Base-by-base conservation (phyloP, 2,329 filamentous ascomycete genomes). In the Cladosporium phlei region DNA sequence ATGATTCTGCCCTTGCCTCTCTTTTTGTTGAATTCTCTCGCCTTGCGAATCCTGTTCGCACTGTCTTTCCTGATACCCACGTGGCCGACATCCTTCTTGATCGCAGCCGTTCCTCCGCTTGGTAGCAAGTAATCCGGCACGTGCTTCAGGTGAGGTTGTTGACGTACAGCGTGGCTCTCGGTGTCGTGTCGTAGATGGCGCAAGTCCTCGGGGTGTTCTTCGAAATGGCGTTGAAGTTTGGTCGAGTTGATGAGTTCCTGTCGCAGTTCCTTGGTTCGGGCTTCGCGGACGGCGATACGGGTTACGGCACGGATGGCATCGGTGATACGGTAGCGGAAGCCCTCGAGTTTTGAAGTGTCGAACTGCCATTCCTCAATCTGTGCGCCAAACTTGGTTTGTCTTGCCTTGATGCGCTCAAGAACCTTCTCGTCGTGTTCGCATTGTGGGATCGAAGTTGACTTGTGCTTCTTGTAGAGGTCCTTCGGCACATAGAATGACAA, bases 41-140 rank as follows among this genome's bases (percentile, higher is more conserved):
- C 64, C 50, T 60, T 67, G 42, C 74, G 68, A 52, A 76, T 75
- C 40, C 69, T 67, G 58, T 76, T 79, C 57, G 69, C 71, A 50
- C 58, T 69, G 9, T 63, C 61, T 60, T 75, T 79, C 50, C 68
- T 69, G 50, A 82, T 73, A 0, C 85, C 80, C 25, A 95, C 88
- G 59, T 88, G 93, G 2, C 88, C 88, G 46, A 89, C 75, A 48
- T 87, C 77, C 20, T 79, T 77, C 34, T 52, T 55, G 44, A 88
- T 69, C 0, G 77, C 82, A 59, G 85, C 83, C 65, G 80, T 85
- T 8, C 32, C 84, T 79, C 89, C 62, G 67, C 77, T 71, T 0
- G 93, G 93, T 58, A 98, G 73, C 42, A 98, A 70, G 64, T 98
- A 98, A 37, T 96, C 90, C 0, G 93, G 93, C 1, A 98, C 86